Percentiles rank a stretch among this genome's conserved stretches.
These are phyloP conservation scores for Dendrocalamus sinicus DNA, from an alignment of 176 grass and related monocot species.

Conservation along the genomic window DNA sequence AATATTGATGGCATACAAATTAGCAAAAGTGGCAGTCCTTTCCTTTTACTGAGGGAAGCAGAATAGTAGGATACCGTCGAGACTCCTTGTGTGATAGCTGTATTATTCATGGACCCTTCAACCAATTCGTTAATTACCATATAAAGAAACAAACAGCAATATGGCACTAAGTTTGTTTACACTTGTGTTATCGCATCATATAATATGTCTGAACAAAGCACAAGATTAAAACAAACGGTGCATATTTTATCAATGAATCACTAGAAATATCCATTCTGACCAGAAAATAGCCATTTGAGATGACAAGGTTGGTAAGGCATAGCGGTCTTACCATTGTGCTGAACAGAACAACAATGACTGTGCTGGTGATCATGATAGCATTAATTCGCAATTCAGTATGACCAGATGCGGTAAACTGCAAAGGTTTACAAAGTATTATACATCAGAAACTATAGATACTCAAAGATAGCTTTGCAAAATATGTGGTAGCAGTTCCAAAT, in stretches of 20 bases:
- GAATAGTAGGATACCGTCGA: slow-evolving; percentile 22
- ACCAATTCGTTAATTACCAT: neutral
- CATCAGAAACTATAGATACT: slow-evolving; percentile 31
- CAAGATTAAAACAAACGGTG: neutral
- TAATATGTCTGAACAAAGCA: neutral
- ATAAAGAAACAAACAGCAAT: slow-evolving; percentile 37
- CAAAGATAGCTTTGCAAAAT: slow-evolving; percentile 17
- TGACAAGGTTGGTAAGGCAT: neutral
- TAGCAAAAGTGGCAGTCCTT: slow-evolving; percentile 37
- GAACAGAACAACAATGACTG: slow-evolving; percentile 95
- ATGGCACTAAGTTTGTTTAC: neutral
- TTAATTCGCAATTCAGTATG: slow-evolving; percentile 64
- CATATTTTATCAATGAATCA: neutral
- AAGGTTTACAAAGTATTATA: slow-evolving; percentile 29
- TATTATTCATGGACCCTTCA: neutral
- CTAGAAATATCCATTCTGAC: neutral
- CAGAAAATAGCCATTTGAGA: slow-evolving; percentile 25
- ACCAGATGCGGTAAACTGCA: slow-evolving; percentile 80
- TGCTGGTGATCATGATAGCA: slow-evolving; percentile 94
- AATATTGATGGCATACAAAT: slow-evolving; percentile 33
- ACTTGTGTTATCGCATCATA: neutral
- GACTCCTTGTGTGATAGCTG: neutral
- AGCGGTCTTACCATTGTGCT: slow-evolving; percentile 80
- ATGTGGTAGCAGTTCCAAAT: slow-evolving; percentile 7
- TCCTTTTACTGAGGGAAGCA: neutral